These are phyloP conservation scores for Vitis rupestris DNA, from an alignment of 164 flowering plant species.

Conservation along the genomic window DNA sequence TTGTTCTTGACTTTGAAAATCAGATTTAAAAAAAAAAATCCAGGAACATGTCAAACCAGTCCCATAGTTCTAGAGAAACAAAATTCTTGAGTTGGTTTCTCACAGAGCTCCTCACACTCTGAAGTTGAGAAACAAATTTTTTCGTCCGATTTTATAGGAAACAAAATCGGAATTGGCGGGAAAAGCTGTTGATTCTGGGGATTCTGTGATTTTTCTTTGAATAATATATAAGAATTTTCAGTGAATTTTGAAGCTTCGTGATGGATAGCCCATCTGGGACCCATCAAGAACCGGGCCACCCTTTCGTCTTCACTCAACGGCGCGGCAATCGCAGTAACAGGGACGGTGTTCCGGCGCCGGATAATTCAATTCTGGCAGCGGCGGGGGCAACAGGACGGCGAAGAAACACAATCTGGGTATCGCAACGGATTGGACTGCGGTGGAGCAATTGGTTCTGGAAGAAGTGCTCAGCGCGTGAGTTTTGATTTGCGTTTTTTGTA, in stretches of 20 bases:
- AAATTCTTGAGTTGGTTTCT: background rate
- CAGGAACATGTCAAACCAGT: no score
- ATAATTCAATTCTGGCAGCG: constrained; percentile 23
- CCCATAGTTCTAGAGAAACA: no score
- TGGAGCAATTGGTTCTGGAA: constrained; percentile 56
- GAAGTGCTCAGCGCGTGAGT: constrained; percentile 52
- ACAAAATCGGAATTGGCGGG: constrained; percentile 21
- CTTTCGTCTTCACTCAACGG: constrained; percentile 28
- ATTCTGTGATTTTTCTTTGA: background rate
- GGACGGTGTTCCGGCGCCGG: constrained; percentile 12
- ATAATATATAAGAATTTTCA: background rate
- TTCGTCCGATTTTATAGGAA: constrained; percentile 3
- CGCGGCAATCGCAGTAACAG: constrained; percentile 26
- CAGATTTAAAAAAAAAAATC: no score
- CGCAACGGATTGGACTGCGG: constrained; percentile 49
- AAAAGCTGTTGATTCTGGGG: constrained; percentile 5
- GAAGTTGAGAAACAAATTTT: background rate
- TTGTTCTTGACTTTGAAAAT: no score
- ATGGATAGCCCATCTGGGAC: constrained; percentile 61
- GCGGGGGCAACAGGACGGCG: constrained; percentile 22
- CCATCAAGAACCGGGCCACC: constrained; percentile 36
- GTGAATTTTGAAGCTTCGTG: background rate
- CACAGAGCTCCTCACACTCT: constrained; percentile 23
- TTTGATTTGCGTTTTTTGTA: background rate
- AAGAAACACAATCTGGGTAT: constrained; percentile 63